Base-by-base conservation (phyloP, 1,139 yeast species). In the Nakaseomyces sp. region DNA sequence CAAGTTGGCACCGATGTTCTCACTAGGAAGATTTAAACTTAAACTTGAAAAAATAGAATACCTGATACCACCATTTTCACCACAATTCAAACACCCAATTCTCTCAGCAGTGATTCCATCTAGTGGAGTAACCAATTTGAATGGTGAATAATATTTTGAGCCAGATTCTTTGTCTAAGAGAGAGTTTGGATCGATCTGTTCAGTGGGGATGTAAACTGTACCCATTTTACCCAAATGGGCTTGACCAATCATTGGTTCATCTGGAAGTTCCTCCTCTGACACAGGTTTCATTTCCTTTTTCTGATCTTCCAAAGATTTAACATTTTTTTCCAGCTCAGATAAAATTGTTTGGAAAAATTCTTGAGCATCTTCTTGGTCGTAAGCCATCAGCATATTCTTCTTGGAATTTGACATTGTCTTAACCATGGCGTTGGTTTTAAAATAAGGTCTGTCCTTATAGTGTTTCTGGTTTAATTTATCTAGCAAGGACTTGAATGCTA, bases 281-380 rank as follows among this genome's bases (percentile, higher is more conserved):
- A 61, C 43, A 3, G 64, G 57, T 13, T 48, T 41, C 49, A 17
- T 45, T 32, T 42, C 37, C 10, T 41, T 30, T 8, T 33, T 33
- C 12, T 18, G 20, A 4, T 26, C 46, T 13, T 39, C 48, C 25
- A 51, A 22, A 9, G 56, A 49, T 43, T 64, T 64, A 29, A 57
- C 57, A 43, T 87, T 94, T 43, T 73, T 74, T 60, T 87, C 96
- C 42, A 87, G 68, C 43, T 83, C 76, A 37, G 75, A 72, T 72
- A 87, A 72, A 4, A 87, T 74, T 49, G 84, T 76, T 61, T 87
- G 96, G 66, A 87, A 87, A 56, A 87, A 87, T 61, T 87, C 96
- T 64, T 88, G 96, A 0, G 96, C 96, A 64, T 87, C 96, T 63
- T 87, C 96, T 64, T 87, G 96, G 56, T 84, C 87, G 57, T 86